Evolutionary conservation across 345 rosid species (phyloP).

Genomic region (Erodium maritimum): DNA sequence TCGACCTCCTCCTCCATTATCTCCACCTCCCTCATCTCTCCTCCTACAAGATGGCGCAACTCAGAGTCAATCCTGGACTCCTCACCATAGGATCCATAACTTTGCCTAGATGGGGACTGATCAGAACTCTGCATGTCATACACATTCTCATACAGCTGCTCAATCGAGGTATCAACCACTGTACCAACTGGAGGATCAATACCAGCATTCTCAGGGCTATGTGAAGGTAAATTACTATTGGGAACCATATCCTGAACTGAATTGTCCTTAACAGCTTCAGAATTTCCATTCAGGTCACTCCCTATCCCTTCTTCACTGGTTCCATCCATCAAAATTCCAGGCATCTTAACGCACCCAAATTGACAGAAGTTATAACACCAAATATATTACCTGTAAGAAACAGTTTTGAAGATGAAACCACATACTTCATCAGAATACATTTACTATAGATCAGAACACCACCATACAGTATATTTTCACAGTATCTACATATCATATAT

Average conservation of each 20-base stretch:
- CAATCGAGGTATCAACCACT: constrained; percentile 45
- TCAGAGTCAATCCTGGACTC: constrained; percentile 89
- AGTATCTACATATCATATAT: neutral
- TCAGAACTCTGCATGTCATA: constrained; percentile 86
- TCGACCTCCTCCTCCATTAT: constrained; percentile 38
- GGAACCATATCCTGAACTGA: constrained; percentile 25
- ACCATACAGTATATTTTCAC: too few species aligned
- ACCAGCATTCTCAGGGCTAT: constrained; percentile 17
- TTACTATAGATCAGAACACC: neutral
- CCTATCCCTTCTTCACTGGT: constrained; percentile 22
- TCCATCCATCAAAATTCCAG: constrained; percentile 47
- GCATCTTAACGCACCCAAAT: constrained; percentile 28
- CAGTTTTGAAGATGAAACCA: neutral
- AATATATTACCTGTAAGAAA: constrained; percentile 17
- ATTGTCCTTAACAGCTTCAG: constrained; percentile 26
- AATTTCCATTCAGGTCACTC: constrained; percentile 24
- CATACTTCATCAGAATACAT: neutral
- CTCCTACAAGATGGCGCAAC: constrained; percentile 58
- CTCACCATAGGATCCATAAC: constrained; percentile 65
- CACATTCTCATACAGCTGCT: constrained; percentile 73
- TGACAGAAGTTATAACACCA: constrained; percentile 11
- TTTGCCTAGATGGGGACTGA: constrained; percentile 64
- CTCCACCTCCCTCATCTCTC: constrained; percentile 49
- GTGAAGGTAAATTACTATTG: constrained; percentile 12
- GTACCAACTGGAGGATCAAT: constrained; percentile 16